phyloP scores from a whole-genome alignment of 257 asterid species.

The Haberlea rhodopensis region DNA sequence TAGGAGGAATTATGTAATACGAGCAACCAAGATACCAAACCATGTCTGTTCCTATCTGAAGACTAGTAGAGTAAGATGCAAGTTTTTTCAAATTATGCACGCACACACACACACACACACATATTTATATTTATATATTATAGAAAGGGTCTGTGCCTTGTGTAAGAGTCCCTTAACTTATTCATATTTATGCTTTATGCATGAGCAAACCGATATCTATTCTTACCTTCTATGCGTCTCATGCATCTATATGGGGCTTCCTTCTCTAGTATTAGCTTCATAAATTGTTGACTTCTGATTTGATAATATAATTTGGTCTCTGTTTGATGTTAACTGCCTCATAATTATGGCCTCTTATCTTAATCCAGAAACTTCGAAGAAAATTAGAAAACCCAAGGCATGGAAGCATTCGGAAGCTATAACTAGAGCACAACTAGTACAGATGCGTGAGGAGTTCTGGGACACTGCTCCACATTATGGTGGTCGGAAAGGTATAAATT shows the following conservation, averaged over 20 bases:
- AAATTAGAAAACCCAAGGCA: slow-evolving; percentile 66
- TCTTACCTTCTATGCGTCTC: neutral
- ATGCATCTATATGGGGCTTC: slow-evolving; percentile 1
- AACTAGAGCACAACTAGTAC: slow-evolving; percentile 55
- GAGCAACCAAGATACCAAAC: neutral
- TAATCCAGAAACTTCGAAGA: slow-evolving; percentile 49
- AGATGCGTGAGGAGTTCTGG: slow-evolving; percentile 78
- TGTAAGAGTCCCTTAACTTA: slow-evolving; percentile 2
- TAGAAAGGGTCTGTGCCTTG: too few species aligned
- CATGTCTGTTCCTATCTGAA: neutral
- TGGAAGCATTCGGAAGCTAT: slow-evolving; percentile 68
- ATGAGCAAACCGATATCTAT: slow-evolving; percentile 4
- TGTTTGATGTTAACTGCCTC: slow-evolving; percentile 3
- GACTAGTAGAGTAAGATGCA: too few species aligned
- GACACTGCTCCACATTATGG: slow-evolving; percentile 83
- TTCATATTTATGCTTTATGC: neutral
- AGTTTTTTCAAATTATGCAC: too few species aligned
- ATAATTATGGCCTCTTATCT: slow-evolving; percentile 16
- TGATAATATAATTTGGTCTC: neutral
- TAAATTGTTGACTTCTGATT: neutral
- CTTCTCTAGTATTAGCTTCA: neutral
- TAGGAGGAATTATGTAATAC: too few species aligned
- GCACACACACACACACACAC: too few species aligned
- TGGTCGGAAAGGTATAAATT: slow-evolving; percentile 55
- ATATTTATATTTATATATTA: too few species aligned